A percentile compares a stretch with the other conserved stretches of the same genome.
Evolutionary conservation across 108 stramenopile species (phyloP).

Genomic region (Nitzschia inconspicua): DNA sequence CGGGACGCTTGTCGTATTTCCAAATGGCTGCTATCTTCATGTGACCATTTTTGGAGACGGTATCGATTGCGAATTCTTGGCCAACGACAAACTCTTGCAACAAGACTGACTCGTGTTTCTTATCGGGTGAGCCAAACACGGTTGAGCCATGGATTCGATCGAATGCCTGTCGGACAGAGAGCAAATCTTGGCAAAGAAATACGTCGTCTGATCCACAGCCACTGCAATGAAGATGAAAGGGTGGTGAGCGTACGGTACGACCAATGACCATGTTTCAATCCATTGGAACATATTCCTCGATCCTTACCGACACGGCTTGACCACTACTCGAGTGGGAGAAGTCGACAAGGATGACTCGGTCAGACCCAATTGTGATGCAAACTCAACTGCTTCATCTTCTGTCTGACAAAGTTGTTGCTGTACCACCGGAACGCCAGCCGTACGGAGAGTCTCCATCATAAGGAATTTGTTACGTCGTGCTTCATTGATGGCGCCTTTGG

Average conservation of each 20-base stretch:
- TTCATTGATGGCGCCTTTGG: slow-evolving; percentile 56
- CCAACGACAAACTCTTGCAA: slow-evolving; percentile 80
- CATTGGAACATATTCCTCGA: too few relatives aligned
- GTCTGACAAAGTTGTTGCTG: slow-evolving; percentile 69
- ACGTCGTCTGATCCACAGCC: slow-evolving; percentile 95
- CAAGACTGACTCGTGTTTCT: slow-evolving; percentile 76
- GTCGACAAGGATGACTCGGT: slow-evolving; percentile 20
- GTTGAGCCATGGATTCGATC: slow-evolving; percentile 63
- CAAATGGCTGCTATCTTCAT: slow-evolving; percentile 94
- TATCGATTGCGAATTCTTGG: slow-evolving; percentile 90
- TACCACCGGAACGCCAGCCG: slow-evolving; percentile 54
- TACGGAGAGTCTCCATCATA: slow-evolving; percentile 53
- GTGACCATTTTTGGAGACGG: slow-evolving; percentile 82
- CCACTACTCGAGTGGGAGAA: slow-evolving; percentile 14
- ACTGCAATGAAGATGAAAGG: too few relatives aligned
- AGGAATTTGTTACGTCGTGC: slow-evolving; percentile 77
- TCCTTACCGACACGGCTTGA: slow-evolving; percentile 28
- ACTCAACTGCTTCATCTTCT: slow-evolving; percentile 64
- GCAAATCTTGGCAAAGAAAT: slow-evolving; percentile 62
- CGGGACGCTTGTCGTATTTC: slow-evolving; percentile 92
- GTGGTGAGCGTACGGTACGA: too few relatives aligned
- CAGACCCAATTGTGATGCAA: too few relatives aligned
- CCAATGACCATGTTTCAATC: too few relatives aligned
- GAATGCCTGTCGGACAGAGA: slow-evolving; percentile 70
- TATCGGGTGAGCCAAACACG: slow-evolving; percentile 75